Base-by-base conservation (phyloP, 1,284 basidiomycete species). In the Phlebopus sp. region DNA sequence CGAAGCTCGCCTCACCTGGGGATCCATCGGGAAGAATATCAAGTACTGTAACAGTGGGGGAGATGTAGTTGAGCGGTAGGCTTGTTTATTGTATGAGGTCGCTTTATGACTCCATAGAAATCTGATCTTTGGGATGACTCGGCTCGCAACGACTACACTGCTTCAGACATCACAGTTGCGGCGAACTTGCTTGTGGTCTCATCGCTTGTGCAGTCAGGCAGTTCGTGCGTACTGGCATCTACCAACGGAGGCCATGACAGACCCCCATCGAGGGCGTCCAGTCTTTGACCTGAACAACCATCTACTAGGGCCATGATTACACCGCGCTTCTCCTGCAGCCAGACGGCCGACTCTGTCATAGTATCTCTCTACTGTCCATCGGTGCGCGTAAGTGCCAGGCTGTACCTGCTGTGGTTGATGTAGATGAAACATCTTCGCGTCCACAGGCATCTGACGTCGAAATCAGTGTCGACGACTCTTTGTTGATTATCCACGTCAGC, bases 391-490 rank as follows among this genome's bases (percentile, higher is more conserved):
- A 66, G 84, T 69, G 42, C 32, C 30, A 21, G 44, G 37, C 41
- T 39, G 46, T 38, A 48, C 44, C 41, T 42, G 47, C 39, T 31
- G 27, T 43, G 44, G 36, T 25, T 38, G 29, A 32, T 47, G 44
- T 56, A 46, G 53, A 18, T 47, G 42, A 64, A 60, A 63, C 40
- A 27, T 3, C 19, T 30, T n/a, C n/a, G n/a, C n/a, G 6, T 34
- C 27, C 30, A 6, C 67, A 90, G 87, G 86, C 88, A 19, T 78
- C 84, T 38, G 89, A 91, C 52, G 78, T 84, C 31, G 89, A 91
- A 62, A 82, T 90, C 53, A 74, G 85, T 55, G 80, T 90, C 48
- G 84, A 89, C 55, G 80, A 79, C 49, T 78, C 78, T 30, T 66
- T 85, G 37, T 74, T 91, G 62, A 81, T 80, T n/a, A 68, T 89